Conservation (phyloP, 2,329 filamentous ascomycete species). For the Tolypocladium ovalisporum region DNA sequence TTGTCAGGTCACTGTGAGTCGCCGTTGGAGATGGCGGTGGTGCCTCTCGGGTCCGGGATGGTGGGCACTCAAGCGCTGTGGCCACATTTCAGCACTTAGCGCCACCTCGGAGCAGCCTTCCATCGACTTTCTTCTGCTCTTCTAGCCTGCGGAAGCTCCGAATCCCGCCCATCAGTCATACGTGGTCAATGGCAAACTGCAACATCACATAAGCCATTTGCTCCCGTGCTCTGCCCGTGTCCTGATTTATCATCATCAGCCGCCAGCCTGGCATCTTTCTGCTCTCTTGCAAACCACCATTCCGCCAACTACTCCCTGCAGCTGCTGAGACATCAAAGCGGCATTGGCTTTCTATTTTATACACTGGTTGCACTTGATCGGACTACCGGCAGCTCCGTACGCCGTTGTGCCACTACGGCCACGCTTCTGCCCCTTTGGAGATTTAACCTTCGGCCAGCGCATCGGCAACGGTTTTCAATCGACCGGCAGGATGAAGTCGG, state of each 20-base stretch:
- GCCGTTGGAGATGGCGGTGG: background rate
- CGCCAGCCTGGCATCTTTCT: slow-evolving; percentile 14
- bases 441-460: background rate
- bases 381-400: background rate
- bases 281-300: background rate
- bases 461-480: background rate
- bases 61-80: background rate
- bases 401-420: background rate
- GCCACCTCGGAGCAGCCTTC: background rate
- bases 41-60: background rate
- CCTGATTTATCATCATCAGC: slow-evolving; percentile 2
- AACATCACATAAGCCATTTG: background rate
- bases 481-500: slow-evolving; percentile 34
- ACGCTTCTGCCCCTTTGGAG: slow-evolving; percentile 1
- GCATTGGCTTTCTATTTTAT: background rate
- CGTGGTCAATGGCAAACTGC: background rate
- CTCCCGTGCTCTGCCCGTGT: background rate
- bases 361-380: background rate
- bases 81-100: background rate
- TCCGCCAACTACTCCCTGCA: background rate
- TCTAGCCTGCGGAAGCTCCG: background rate
- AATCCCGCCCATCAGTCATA: background rate
- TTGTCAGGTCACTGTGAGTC: background rate
- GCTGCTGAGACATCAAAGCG: background rate
- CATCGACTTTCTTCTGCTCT: background rate